phyloP scores from a whole-genome alignment of 1,139 yeast species.

The Suhomyces guaymorum region DNA sequence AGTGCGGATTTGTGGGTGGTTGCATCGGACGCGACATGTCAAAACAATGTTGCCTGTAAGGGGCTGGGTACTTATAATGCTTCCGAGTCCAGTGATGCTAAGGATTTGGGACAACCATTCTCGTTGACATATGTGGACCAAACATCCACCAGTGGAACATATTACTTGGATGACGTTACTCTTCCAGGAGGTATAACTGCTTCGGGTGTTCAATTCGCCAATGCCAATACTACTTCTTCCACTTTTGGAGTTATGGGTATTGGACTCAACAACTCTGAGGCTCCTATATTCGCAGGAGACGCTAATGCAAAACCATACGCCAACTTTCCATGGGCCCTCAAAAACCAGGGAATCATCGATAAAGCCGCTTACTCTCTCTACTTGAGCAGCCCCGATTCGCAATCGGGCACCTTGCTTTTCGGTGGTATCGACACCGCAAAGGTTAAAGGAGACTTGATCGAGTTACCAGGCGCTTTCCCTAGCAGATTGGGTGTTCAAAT shows the following conservation, averaged over 20 bases:
- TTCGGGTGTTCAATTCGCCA: constrained; percentile 26
- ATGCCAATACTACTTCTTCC: constrained; percentile 19
- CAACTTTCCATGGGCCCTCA: constrained; percentile 25
- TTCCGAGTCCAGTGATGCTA: constrained; percentile 10
- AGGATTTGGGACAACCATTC: constrained; percentile 12
- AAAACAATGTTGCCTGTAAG: constrained; percentile 4
- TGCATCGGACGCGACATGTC: constrained; percentile 3
- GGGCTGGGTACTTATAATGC: constrained; percentile 15
- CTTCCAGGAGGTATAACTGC: constrained; percentile 16
- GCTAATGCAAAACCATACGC: constrained; percentile 14
- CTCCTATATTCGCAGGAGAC: background rate
- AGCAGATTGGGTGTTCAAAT: constrained; percentile 3
- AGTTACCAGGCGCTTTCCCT: constrained; percentile 13
- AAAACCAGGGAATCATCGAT: constrained; percentile 21
- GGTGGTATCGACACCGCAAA: constrained; percentile 24
- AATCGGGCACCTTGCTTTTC: constrained; percentile 19
- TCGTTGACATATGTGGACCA: constrained; percentile 19
- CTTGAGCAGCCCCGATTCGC: constrained; percentile 16
- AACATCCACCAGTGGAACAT: constrained; percentile 18
- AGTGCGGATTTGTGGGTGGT: constrained; percentile 24
- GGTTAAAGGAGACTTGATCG: constrained; percentile 19
- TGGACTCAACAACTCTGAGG: constrained; percentile 6
- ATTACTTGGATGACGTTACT: constrained; percentile 20
- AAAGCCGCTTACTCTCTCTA: constrained; percentile 25
- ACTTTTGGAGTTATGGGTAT: constrained; percentile 23